Percentiles rank a stretch among this genome's conserved stretches.
Conservation (phyloP, 2,329 filamentous ascomycete species). For the Microdochium nivale region DNA sequence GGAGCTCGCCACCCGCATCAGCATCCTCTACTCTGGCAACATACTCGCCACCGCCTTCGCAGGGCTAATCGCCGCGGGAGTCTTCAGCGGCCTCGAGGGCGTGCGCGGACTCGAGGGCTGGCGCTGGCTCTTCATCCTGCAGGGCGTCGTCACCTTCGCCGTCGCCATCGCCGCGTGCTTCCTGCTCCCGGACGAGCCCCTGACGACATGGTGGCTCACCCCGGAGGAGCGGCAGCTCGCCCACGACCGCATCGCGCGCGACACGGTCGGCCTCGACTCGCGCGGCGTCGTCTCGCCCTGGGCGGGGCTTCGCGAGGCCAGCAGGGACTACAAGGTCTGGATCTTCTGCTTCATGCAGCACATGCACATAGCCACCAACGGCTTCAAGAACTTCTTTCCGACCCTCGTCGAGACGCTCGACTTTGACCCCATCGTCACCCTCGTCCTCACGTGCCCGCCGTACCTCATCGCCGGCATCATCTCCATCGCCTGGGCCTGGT, state of each 20-base stretch:
- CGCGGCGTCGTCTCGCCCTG: conserved; percentile 35
- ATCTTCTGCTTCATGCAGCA: conserved; percentile 40
- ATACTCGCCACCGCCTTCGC: conserved; percentile 37
- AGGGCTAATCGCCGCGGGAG: conserved; percentile 50
- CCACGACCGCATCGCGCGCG: background rate
- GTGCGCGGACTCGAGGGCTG: conserved; percentile 34
- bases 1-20: background rate
- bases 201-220: conserved; percentile 24
- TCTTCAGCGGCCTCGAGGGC: conserved; percentile 45
- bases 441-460: conserved; percentile 38
- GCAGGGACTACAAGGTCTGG: conserved; percentile 33
- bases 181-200: conserved; percentile 26
- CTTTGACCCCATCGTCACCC: conserved; percentile 32
- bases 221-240: background rate
- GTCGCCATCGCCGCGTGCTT: conserved; percentile 55
- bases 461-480: conserved; percentile 23
- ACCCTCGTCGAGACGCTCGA: conserved; percentile 32
- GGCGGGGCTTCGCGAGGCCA: conserved; percentile 28
- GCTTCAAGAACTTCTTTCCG: conserved; percentile 19
- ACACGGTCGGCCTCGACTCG: conserved; percentile 23
- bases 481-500: conserved; percentile 24
- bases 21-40: conserved; percentile 12
- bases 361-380: conserved; percentile 23
- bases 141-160: conserved; percentile 51
- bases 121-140: conserved; percentile 44